Evolutionary conservation across 164 flowering plant species (phyloP).

Genomic region (Buxus sempervirens): DNA sequence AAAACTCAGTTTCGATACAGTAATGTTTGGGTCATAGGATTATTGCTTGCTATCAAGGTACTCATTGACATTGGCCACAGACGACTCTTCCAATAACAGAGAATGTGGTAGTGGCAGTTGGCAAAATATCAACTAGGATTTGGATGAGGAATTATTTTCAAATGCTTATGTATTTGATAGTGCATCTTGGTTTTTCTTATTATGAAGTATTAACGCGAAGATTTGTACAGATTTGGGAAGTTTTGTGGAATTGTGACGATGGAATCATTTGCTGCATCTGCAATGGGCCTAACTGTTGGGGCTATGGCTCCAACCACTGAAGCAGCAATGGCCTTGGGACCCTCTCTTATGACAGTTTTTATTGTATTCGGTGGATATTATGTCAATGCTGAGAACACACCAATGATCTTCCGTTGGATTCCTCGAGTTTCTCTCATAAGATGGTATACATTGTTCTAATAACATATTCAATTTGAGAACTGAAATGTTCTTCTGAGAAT

Average conservation of each 20-base stretch:
- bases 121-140: background rate
- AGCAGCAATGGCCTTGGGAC: constrained; percentile 98
- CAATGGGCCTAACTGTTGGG: constrained; percentile 98
- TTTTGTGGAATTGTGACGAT: constrained; percentile 89
- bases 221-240: constrained; percentile 64
- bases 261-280: constrained; percentile 97
- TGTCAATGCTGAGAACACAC: constrained; percentile 87
- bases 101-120: background rate
- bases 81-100: too few species aligned
- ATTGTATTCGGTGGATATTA: constrained; percentile 97
- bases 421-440: constrained; percentile 88
- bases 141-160: background rate
- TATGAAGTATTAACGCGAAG: background rate
- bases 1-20: too few species aligned
- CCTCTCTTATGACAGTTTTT: constrained; percentile 99
- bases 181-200: background rate
- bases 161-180: background rate
- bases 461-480: background rate
- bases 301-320: constrained; percentile 95
- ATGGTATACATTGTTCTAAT: constrained; percentile 49
- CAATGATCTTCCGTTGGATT: constrained; percentile 90
- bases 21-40: background rate
- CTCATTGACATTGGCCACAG: background rate
- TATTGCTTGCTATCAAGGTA: background rate
- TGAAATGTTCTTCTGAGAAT: constrained; percentile 73